Base-by-base conservation (phyloP, 2,329 filamentous ascomycete genomes). In the Fusarium circinatum region DNA sequence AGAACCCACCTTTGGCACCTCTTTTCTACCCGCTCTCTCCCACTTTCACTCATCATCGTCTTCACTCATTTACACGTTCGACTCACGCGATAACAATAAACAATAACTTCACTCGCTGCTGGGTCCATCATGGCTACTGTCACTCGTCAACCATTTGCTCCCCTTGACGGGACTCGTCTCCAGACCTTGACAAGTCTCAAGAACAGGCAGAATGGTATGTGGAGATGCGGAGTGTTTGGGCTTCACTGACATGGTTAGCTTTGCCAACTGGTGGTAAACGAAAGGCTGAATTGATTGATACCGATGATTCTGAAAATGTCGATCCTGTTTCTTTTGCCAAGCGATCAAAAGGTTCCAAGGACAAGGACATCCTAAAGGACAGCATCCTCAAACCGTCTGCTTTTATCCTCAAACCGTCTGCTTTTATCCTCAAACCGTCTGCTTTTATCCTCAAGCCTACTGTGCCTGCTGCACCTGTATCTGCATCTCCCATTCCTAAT, bases 191-290 rank as follows among this genome's bases (percentile, higher is more conserved):
- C 91, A 32, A 94, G 90, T 83, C 84, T 92, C 57, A 96, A 95
- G 86, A 95, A 95, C 82, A 87, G 91, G 82, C 93, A 95, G 80
- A 92, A 92, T 86, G 88, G 90, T 92, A 88, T 76, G 88, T 85
- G 57, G 62, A 60, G 68, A 68, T 57, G 41, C 52, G 36, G 41
- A 58, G 41, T 36, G 45, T 52, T 44, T 47, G 57, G 48, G 65
- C 58, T 49, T 55, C 56, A 68, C 58, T 77, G 60, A 77, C 71
- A 57, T 56, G 17, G 55, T 18, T 75, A 88, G 87, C 86, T 68
- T 73, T 85, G 70, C 75, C 83, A 68, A 80, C 84, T 8, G 77
- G 85, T 17, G 81, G 79, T 64, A 92, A 92, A 82, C 86, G 90
- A 72, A 92, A 92, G 82, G 89, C 88, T 24, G 86, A 88, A 38